Evolutionary conservation across 1,284 basidiomycete species (phyloP).

Genomic region (Ceratobasidium sp.): DNA sequence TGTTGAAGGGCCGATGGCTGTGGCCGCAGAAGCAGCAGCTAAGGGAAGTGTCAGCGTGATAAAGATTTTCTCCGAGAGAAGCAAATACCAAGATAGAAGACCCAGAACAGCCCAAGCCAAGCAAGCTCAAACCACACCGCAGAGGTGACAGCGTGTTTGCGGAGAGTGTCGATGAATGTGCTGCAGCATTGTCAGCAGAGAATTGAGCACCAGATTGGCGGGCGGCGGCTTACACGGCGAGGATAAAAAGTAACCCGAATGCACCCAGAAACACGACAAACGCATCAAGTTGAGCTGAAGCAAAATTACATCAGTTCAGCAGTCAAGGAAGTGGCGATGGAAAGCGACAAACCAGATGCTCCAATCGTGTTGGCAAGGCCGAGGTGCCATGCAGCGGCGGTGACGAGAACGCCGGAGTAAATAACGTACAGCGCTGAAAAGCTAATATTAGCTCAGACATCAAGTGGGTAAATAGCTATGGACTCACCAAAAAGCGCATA

Average conservation of each 20-base stretch:
- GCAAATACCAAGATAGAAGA: conserved; percentile 46
- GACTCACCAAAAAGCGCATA: conserved; percentile 40
- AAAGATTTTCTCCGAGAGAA: conserved; percentile 2
- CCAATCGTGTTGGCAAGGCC: conserved; percentile 30
- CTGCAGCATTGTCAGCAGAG: conserved; percentile 23
- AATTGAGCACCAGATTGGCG: neutral
- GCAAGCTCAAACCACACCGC: conserved; percentile 47
- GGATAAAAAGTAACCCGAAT: conserved; percentile 43
- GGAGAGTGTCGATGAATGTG: conserved; percentile 45
- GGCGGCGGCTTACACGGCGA: conserved; percentile 43
- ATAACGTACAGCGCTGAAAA: conserved; percentile 41
- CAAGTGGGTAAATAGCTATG: neutral
- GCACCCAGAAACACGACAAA: conserved; percentile 46
- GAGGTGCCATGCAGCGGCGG: conserved; percentile 37
- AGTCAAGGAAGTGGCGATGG: neutral
- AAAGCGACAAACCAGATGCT: conserved; percentile 13
- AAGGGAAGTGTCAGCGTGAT: neutral
- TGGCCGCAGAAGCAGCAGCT: conserved; percentile 36
- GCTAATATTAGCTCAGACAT: neutral
- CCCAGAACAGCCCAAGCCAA: conserved; percentile 46
- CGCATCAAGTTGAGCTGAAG: conserved; percentile 42
- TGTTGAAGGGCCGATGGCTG: conserved; percentile 27
- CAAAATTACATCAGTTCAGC: neutral
- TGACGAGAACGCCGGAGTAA: conserved; percentile 38
- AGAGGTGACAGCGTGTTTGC: conserved; percentile 46